Base-by-base conservation (phyloP, 2,329 filamentous ascomycete genomes). In the Juglanconis oblonga region DNA sequence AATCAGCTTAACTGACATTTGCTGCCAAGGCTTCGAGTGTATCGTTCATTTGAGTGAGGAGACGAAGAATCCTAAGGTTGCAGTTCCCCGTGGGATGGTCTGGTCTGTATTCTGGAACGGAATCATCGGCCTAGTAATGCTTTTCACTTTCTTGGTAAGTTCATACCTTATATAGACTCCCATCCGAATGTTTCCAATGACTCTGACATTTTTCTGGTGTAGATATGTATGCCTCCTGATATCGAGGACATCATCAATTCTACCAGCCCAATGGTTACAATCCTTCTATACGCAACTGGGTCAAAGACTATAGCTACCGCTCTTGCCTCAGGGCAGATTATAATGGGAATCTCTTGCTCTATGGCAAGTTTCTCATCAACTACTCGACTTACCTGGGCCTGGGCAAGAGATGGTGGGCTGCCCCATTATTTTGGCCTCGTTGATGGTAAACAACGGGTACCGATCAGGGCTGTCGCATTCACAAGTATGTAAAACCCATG, bases 1-100 rank as follows among this genome's bases (percentile, higher is more conserved):
- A 5, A 13, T 42, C 40, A n/a, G 10, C 24, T 24, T 24, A 24
- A 13, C 40, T 42, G 11, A 42, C 10, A 42, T n/a, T 5, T 5
- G 9, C 40, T 11, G 24, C 24, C 24, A 9, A 75, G 79, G 78
- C 10, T 79, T 79, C 53, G 79, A 82, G 50, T 74, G 77, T 10
- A 75, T 76, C 13, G 71, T 82, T 0, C 79, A 81, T 58, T 78
- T 80, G 74, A 76, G 75, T 29, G 76, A 79, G 64, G 76, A 79
- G 65, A 76, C 76, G 5, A 70, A 72, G 5, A 71, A 79, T 57
- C 74, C 79, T 2, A 77, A 77, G 53, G 72, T 76, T 14, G 76
- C 77, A 1, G 74, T 81, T 1, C 79, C 79, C 0, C 72, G 73
- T 14, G 75, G 74, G n/a, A 74, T 79, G 55, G 69, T 80, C 48